These are phyloP conservation scores for Aspergillus bertholletiae DNA, from an alignment of 495 filamentous ascomycete genomes.

Conservation along the genomic window DNA sequence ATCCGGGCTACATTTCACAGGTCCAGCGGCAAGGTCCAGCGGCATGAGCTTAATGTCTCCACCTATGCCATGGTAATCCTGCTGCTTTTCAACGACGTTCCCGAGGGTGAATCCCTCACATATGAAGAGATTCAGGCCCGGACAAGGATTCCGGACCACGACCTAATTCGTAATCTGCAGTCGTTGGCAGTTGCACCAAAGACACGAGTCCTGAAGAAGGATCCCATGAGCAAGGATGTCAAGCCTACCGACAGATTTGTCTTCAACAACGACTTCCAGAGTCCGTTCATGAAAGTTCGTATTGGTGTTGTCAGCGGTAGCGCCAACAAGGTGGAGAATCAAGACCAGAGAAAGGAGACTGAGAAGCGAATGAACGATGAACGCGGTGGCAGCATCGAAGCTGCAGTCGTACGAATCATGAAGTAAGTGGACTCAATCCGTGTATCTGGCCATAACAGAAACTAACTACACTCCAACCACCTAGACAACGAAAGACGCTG, in stretches of 20 bases:
- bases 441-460: neutral
- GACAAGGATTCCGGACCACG: slow-evolving; percentile 76
- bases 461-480: slow-evolving; percentile 7
- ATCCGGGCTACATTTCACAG: slow-evolving; percentile 75
- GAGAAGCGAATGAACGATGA: slow-evolving; percentile 84
- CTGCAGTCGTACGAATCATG: slow-evolving; percentile 92
- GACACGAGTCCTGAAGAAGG: slow-evolving; percentile 75
- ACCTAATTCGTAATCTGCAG: slow-evolving; percentile 79
- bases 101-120: slow-evolving; percentile 59
- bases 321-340: slow-evolving; percentile 78
- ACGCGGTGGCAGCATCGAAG: slow-evolving; percentile 74
- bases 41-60: slow-evolving; percentile 86
- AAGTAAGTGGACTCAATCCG: slow-evolving; percentile 59
- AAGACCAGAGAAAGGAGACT: slow-evolving; percentile 79
- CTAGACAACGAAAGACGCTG: slow-evolving; percentile 84
- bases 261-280: slow-evolving; percentile 81
- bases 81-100: slow-evolving; percentile 80
- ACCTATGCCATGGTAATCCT: slow-evolving; percentile 92
- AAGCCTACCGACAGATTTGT: slow-evolving; percentile 76
- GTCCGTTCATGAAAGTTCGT: slow-evolving; percentile 81
- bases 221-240: slow-evolving; percentile 78
- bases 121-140: slow-evolving; percentile 81
- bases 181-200: slow-evolving; percentile 84
- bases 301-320: slow-evolving; percentile 66
- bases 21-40: slow-evolving; percentile 66